Evolutionary conservation across 2,329 filamentous ascomycete species (phyloP).

Genomic region (Penicillium sp.): DNA sequence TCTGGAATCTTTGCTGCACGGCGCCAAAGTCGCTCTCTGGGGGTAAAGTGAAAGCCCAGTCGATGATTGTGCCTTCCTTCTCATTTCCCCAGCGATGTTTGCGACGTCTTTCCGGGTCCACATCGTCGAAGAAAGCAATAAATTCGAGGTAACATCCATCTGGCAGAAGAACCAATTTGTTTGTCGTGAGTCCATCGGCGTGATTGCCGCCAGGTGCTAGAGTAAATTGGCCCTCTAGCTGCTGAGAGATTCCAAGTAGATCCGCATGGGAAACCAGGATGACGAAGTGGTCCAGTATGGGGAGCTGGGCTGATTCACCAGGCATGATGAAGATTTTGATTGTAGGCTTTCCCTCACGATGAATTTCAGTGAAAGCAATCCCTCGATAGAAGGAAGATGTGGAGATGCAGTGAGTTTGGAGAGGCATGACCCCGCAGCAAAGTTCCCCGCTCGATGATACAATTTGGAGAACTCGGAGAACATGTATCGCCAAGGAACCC

Average conservation of each 20-base stretch:
- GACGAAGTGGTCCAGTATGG: slow-evolving; percentile 6
- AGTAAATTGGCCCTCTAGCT: slow-evolving; percentile 18
- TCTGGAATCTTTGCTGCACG: slow-evolving; percentile 15
- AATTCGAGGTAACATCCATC: slow-evolving; percentile 29
- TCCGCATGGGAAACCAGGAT: slow-evolving; percentile 1
- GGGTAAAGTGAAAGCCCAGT: slow-evolving; percentile 30
- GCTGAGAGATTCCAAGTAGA: slow-evolving; percentile 8
- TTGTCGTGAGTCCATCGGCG: slow-evolving; percentile 28
- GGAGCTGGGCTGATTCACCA: neutral
- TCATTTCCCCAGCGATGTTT: slow-evolving; percentile 30
- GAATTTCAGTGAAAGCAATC: neutral
- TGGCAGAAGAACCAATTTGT: slow-evolving; percentile 26
- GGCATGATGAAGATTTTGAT: neutral
- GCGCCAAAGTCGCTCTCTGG: slow-evolving; percentile 20
- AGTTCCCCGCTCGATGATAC: neutral
- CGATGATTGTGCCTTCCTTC: slow-evolving; percentile 25
- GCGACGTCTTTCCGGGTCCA: slow-evolving; percentile 24
- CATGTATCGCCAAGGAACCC: neutral
- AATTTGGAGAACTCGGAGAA: neutral
- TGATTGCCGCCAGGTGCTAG: slow-evolving; percentile 28
- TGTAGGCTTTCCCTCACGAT: neutral
- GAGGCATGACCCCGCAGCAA: neutral
- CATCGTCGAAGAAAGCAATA: slow-evolving; percentile 30
- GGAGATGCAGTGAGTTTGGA: neutral
- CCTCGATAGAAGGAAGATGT: neutral